Percentiles rank a stretch among this genome's conserved stretches.
Evolutionary conservation across 225 moss, liverwort and hornwort species (phyloP).

Genomic region (Marchantia polymorpha): DNA sequence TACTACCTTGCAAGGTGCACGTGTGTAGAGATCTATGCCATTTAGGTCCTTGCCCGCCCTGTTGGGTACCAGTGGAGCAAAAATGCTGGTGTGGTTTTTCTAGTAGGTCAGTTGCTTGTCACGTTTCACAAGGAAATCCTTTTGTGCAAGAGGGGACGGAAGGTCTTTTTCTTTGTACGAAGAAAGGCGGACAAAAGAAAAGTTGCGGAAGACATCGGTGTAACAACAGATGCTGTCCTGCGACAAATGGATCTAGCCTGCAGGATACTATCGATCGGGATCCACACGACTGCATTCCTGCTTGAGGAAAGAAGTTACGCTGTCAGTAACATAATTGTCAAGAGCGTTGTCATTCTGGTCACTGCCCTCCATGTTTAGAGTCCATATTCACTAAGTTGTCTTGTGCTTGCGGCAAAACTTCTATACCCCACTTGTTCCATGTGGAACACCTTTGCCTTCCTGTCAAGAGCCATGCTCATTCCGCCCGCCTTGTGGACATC

Average conservation of each 20-base stretch:
- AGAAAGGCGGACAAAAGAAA: slow-evolving; percentile 81
- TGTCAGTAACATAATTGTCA: slow-evolving; percentile 85
- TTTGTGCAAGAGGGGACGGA: slow-evolving; percentile 30
- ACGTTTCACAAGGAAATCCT: slow-evolving; percentile 44
- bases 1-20: slow-evolving; percentile 61
- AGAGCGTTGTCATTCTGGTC: slow-evolving; percentile 84
- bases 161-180: slow-evolving; percentile 73
- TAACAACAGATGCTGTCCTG: slow-evolving; percentile 75
- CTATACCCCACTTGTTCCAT: slow-evolving; percentile 89
- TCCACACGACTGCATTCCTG: slow-evolving; percentile 73
- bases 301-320: slow-evolving; percentile 85
- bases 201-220: slow-evolving; percentile 89
- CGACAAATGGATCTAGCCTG: slow-evolving; percentile 27
- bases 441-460: slow-evolving; percentile 91
- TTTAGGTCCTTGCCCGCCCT: slow-evolving; percentile 63
- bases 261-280: slow-evolving; percentile 48
- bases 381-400: slow-evolving; percentile 83
- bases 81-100: slow-evolving; percentile 81
- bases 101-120: slow-evolving; percentile 69
- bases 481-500: slow-evolving; percentile 84
- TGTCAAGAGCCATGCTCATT: slow-evolving; percentile 82
- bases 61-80: slow-evolving; percentile 71
- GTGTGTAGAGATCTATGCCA: slow-evolving; percentile 71
- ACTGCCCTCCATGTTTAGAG: slow-evolving; percentile 91
- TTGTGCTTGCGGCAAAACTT: slow-evolving; percentile 87